Conservation (phyloP, 495 filamentous ascomycete genomes). For the Podospora appendiculata region DNA sequence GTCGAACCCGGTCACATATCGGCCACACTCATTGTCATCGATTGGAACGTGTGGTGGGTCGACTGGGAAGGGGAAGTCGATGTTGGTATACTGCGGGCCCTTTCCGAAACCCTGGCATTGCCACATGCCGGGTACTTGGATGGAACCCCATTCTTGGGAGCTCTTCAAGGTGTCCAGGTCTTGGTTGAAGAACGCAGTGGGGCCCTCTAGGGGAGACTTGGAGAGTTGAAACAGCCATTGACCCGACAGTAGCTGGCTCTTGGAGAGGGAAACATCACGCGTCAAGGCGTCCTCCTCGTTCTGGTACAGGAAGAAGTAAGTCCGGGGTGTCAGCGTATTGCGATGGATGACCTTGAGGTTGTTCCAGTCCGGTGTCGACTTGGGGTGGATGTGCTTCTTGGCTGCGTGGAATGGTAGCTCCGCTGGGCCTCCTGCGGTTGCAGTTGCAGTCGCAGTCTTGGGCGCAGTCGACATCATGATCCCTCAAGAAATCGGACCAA, state of each 20-base stretch:
- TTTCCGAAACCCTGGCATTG: conserved; percentile 59
- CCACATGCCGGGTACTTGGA: conserved; percentile 63
- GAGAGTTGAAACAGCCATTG: conserved; percentile 51
- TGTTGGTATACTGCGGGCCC: conserved; percentile 58
- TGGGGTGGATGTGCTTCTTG: conserved; percentile 7
- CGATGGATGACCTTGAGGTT: conserved; percentile 54
- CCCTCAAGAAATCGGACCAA: too few species aligned
- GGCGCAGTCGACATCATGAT: too few species aligned
- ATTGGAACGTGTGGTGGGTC: conserved; percentile 54
- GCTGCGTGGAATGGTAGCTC: neutral
- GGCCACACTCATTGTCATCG: conserved; percentile 58
- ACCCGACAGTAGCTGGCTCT: conserved; percentile 45
- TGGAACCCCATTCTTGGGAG: conserved; percentile 42
- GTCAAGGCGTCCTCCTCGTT: conserved; percentile 24
- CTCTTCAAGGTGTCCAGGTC: conserved; percentile 11
- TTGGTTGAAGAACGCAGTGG: conserved; percentile 32
- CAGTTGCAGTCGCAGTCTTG: too few species aligned
- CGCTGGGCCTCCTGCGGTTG: too few species aligned
- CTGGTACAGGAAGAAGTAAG: conserved; percentile 48
- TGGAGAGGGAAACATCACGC: conserved; percentile 22
- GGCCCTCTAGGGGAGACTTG: conserved; percentile 39
- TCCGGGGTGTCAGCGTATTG: conserved; percentile 55
- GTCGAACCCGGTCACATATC: conserved; percentile 48
- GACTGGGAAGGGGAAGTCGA: conserved; percentile 55
- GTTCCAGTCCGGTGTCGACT: conserved; percentile 47